These are phyloP conservation scores for Tephrocybe sp. DNA, from an alignment of 768 basidiomycete species.

Conservation along the genomic window DNA sequence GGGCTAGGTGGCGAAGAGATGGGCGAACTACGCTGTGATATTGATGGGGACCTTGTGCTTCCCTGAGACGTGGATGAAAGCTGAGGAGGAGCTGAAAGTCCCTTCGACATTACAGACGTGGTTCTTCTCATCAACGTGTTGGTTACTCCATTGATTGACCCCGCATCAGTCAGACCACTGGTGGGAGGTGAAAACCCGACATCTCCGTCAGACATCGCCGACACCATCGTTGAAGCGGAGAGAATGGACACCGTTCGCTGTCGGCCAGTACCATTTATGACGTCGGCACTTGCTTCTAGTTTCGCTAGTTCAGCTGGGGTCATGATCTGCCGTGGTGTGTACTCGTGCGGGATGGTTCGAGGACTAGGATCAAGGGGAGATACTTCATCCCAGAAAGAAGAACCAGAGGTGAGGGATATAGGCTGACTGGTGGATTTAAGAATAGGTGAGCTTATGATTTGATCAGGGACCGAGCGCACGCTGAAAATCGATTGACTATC, in stretches of 20 bases:
- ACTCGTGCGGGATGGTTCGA: slow-evolving; percentile 35
- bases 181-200: slow-evolving; percentile 22
- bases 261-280: slow-evolving; percentile 23
- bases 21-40: slow-evolving; percentile 17
- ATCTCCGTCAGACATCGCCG: slow-evolving; percentile 29
- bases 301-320: slow-evolving; percentile 62
- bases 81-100: slow-evolving; percentile 16
- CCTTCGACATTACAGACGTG: slow-evolving; percentile 17
- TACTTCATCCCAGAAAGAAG: slow-evolving; percentile 51
- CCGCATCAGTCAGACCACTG: slow-evolving; percentile 25
- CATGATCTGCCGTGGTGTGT: slow-evolving; percentile 64
- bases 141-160: slow-evolving; percentile 16
- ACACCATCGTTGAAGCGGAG: slow-evolving; percentile 35
- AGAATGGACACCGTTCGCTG: slow-evolving; percentile 35
- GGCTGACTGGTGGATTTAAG: slow-evolving; percentile 24
- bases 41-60: slow-evolving; percentile 19
- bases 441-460: slow-evolving; percentile 18
- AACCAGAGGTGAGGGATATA: slow-evolving; percentile 20
- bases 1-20: slow-evolving; percentile 22
- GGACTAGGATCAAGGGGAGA: slow-evolving; percentile 34
- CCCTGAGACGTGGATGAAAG: slow-evolving; percentile 34
- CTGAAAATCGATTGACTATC: slow-evolving; percentile 57
- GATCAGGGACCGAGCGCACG: slow-evolving; percentile 42
- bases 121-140: slow-evolving; percentile 17
- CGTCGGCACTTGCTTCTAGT: slow-evolving; percentile 52